These are phyloP conservation scores for Crithidia fasciculata DNA, from an alignment of 208 protist genomes.

Conservation along the genomic window DNA sequence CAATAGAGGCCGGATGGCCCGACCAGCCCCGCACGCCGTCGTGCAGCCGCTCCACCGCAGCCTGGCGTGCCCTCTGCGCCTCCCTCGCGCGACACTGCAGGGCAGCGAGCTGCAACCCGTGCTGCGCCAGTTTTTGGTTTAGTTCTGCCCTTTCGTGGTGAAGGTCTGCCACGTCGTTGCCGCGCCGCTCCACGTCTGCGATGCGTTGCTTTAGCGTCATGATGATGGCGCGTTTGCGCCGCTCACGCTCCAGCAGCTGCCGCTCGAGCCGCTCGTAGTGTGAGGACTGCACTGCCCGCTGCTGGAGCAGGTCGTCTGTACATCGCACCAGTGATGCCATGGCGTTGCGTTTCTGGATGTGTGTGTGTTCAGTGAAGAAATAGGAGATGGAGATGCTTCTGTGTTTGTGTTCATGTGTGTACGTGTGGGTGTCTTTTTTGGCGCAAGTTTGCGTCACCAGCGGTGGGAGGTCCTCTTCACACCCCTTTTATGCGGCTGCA, in stretches of 20 bases:
- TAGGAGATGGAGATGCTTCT: too few relatives aligned
- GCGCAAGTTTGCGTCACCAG: too few relatives aligned
- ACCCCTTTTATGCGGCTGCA: too few relatives aligned
- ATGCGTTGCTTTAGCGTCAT: slow-evolving; percentile 58
- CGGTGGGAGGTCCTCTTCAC: too few relatives aligned
- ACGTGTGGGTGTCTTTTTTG: neutral
- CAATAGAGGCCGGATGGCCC: slow-evolving; percentile 46
- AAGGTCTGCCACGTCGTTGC: slow-evolving; percentile 58
- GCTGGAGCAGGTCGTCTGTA: slow-evolving; percentile 76
- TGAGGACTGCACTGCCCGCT: slow-evolving; percentile 72
- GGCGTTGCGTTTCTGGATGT: too few relatives aligned
- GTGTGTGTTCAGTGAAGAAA: too few relatives aligned
- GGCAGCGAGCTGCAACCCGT: slow-evolving; percentile 52
- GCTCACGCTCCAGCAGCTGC: slow-evolving; percentile 68
- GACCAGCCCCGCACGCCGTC: slow-evolving; percentile 43
- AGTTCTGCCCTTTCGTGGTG: slow-evolving; percentile 42
- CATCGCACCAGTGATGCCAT: slow-evolving; percentile 71
- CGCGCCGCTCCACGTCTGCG: slow-evolving; percentile 61
- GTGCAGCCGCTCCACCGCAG: slow-evolving; percentile 35
- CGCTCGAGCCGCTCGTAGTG: slow-evolving; percentile 69
- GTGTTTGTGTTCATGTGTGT: too few relatives aligned
- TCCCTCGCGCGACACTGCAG: slow-evolving; percentile 34
- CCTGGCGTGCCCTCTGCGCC: slow-evolving; percentile 26
- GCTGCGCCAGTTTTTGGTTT: slow-evolving; percentile 58
- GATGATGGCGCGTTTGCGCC: slow-evolving; percentile 37